Evolutionary conservation across 1,139 yeast genomes (phyloP).

Genomic region (Pichia sp.): DNA sequence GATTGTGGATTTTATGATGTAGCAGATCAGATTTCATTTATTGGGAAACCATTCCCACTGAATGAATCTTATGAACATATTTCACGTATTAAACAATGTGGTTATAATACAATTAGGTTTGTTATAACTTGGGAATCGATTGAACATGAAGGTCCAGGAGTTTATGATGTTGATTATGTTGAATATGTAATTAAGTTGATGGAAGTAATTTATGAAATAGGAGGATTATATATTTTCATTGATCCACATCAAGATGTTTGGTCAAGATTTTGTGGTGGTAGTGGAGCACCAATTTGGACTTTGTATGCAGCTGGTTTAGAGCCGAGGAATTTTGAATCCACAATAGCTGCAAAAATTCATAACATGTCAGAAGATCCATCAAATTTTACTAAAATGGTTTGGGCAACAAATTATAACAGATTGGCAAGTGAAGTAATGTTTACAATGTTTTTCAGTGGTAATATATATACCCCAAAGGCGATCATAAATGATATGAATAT

Average conservation of each 20-base stretch:
- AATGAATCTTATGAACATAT: slow-evolving; percentile 68
- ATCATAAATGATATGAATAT: slow-evolving; percentile 64
- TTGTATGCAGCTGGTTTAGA: slow-evolving; percentile 89
- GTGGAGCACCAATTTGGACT: slow-evolving; percentile 96
- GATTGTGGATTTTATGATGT: slow-evolving; percentile 48
- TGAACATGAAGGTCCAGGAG: slow-evolving; percentile 84
- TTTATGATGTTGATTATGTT: slow-evolving; percentile 71
- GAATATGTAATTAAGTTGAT: slow-evolving; percentile 63
- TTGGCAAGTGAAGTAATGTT: slow-evolving; percentile 79
- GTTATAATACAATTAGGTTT: slow-evolving; percentile 72
- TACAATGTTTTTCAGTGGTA: slow-evolving; percentile 79
- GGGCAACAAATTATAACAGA: slow-evolving; percentile 85
- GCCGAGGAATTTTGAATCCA: slow-evolving; percentile 57
- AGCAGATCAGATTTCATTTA: slow-evolving; percentile 70
- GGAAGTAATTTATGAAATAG: slow-evolving; percentile 49
- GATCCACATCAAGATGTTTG: slow-evolving; percentile 96
- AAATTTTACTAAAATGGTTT: slow-evolving; percentile 74
- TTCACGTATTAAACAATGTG: slow-evolving; percentile 67
- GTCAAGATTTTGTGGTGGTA: slow-evolving; percentile 89
- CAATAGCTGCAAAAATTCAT: slow-evolving; percentile 76
- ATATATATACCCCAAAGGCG: slow-evolving; percentile 63
- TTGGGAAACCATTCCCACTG: slow-evolving; percentile 74
- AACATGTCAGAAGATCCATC: slow-evolving; percentile 41
- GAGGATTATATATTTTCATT: slow-evolving; percentile 73
- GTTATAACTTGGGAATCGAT: slow-evolving; percentile 88